Base-by-base conservation (phyloP, 176 grass and related monocot genomes). In the Bromus sterilis region DNA sequence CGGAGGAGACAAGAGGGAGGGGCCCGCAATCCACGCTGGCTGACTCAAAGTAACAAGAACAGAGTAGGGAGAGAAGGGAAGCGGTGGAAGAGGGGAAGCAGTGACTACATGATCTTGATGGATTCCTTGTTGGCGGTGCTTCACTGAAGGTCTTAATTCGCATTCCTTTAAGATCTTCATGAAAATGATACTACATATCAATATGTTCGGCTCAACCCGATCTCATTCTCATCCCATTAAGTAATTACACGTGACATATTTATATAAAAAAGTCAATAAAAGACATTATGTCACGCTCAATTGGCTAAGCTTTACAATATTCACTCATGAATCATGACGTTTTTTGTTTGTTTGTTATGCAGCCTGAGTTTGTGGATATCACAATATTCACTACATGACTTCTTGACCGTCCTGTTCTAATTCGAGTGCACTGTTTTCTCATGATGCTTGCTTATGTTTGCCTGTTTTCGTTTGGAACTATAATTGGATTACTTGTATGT, bases 291-390 rank as follows among this genome's bases (percentile, higher is more conserved):
- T 66, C 20, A 35, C 2, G 24, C 78, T 25, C 58, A 26, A 14
- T 20, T 18, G 62, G 14, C 62, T 58, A 80, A 23, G 58, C 26
- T 72, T 26, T 58, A 51, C 23, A 18, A 51, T 33, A 68, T 69
- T 74, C 4, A 25, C 60, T 65, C 7, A 6, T 65, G 62, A 40
- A 62, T 77, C 51, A 37, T 76, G 28, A 86, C 30, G 30, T 60
- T 60, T 71, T 11, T 32, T 61, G 76, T 86, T 25, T 11, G n/a
- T 25, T 14, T 15, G 41, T 75, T 62, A 21, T 89, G 72, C 86
- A 94, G 92, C 87, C 89, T 51, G 92, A 97, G 61, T 97, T 97
- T 65, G 87, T 97, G 79, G 92, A 94, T n/a, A n/a, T n/a, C n/a
- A n/a, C n/a, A n/a, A n/a, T n/a, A n/a, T n/a, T n/a, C n/a, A n/a